Evolutionary conservation across 805 yeast species (phyloP).

Genomic region (Candida stauntonica): DNA sequence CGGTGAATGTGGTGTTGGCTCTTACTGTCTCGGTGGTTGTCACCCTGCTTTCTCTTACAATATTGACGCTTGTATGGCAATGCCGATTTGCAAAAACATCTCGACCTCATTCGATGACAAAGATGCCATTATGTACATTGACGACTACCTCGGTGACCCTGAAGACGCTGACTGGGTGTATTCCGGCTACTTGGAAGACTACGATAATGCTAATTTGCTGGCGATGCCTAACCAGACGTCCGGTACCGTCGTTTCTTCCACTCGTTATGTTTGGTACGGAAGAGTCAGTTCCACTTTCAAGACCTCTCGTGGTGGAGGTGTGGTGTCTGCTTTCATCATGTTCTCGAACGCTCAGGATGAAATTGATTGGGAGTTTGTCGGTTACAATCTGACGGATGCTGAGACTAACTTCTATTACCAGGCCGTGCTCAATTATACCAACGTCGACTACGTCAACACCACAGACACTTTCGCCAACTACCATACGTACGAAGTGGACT

Average conservation of each 20-base stretch:
- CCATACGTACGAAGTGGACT: slow-evolving; percentile 75
- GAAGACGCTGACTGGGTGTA: slow-evolving; percentile 65
- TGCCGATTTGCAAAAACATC: slow-evolving; percentile 64
- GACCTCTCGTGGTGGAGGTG: slow-evolving; percentile 75
- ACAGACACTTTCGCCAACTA: slow-evolving; percentile 58
- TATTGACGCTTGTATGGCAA: slow-evolving; percentile 71
- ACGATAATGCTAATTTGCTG: slow-evolving; percentile 53
- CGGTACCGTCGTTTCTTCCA: slow-evolving; percentile 79
- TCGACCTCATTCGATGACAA: slow-evolving; percentile 38
- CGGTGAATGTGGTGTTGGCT: slow-evolving; percentile 78
- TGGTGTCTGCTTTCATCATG: slow-evolving; percentile 77
- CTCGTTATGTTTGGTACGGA: slow-evolving; percentile 86
- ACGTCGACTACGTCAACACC: slow-evolving; percentile 41
- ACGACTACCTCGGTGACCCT: slow-evolving; percentile 58
- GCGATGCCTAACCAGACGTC: slow-evolving; percentile 75
- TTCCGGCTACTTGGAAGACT: slow-evolving; percentile 49
- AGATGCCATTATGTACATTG: slow-evolving; percentile 24
- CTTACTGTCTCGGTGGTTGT: slow-evolving; percentile 82
- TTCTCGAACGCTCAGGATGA: slow-evolving; percentile 87
- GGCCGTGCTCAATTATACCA: slow-evolving; percentile 66
- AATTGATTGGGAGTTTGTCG: slow-evolving; percentile 84
- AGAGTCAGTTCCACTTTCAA: slow-evolving; percentile 64
- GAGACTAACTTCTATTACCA: slow-evolving; percentile 81
- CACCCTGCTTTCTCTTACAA: slow-evolving; percentile 47
- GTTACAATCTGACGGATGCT: slow-evolving; percentile 59